Evolutionary conservation across 768 basidiomycete genomes (phyloP).

Genomic region (Myochromella boudieri): DNA sequence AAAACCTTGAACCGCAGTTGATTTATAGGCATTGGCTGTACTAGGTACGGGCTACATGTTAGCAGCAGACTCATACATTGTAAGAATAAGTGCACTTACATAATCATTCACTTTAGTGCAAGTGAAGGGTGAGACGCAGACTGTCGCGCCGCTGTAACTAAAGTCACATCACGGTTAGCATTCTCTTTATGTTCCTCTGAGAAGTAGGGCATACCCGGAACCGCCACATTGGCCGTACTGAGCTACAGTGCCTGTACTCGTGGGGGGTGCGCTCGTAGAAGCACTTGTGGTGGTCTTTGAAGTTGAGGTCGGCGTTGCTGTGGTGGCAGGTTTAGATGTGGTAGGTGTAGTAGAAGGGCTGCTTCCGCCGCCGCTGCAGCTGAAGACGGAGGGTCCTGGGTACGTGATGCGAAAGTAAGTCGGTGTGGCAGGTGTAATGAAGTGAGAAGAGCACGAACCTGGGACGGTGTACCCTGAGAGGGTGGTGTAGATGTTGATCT

Average conservation of each 20-base stretch:
- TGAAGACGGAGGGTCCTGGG: slow-evolving; percentile 39
- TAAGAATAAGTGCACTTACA: slow-evolving; percentile 22
- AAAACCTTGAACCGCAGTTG: too few species aligned
- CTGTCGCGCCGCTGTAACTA: slow-evolving; percentile 36
- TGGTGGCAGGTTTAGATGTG: slow-evolving; percentile 7
- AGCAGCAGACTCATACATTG: neutral
- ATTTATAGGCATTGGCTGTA: slow-evolving; percentile 29
- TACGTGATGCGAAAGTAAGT: neutral
- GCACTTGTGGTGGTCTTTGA: slow-evolving; percentile 16
- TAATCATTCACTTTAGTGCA: slow-evolving; percentile 33
- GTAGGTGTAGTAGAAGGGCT: neutral
- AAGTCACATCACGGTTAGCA: neutral
- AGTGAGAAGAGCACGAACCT: slow-evolving; percentile 21
- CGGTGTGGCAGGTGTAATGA: neutral
- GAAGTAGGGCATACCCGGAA: slow-evolving; percentile 24
- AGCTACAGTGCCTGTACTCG: slow-evolving; percentile 23
- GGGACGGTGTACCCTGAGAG: slow-evolving; percentile 41
- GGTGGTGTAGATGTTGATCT: slow-evolving; percentile 40
- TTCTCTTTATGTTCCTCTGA: too few species aligned
- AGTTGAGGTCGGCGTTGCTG: slow-evolving; percentile 19
- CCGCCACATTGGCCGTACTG: slow-evolving; percentile 47
- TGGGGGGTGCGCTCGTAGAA: neutral
- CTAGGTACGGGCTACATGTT: slow-evolving; percentile 11
- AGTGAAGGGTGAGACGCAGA: slow-evolving; percentile 32
- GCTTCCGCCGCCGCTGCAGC: slow-evolving; percentile 26